These are phyloP conservation scores for Syzygium syzygioides DNA, from an alignment of 441 rosid genomes.

Conservation along the genomic window DNA sequence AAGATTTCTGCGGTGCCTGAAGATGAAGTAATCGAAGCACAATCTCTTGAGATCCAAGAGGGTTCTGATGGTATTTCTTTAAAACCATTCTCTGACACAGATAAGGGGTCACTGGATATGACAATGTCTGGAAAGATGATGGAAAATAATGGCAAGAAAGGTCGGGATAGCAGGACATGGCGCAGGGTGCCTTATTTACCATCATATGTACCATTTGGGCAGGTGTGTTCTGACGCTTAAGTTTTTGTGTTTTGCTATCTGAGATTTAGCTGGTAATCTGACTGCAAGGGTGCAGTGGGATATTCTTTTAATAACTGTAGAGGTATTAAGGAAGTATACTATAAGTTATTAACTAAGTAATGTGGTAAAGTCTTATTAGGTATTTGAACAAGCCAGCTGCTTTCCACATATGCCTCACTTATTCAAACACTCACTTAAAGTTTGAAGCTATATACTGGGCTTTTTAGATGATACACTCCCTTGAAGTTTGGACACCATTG, in stretches of 20 bases:
- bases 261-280: neutral
- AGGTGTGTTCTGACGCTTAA: conserved; percentile 36
- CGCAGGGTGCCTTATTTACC: conserved; percentile 77
- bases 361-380: neutral
- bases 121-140: conserved; percentile 29
- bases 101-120: conserved; percentile 23
- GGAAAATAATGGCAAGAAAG: conserved; percentile 30
- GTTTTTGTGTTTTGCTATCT: conserved; percentile 6
- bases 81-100: conserved; percentile 55
- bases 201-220: conserved; percentile 93
- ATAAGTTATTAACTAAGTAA: neutral
- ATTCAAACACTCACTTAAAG: neutral
- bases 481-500: neutral
- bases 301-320: neutral
- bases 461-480: neutral
- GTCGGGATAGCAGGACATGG: conserved; percentile 55
- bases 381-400: neutral
- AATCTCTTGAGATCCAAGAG: conserved; percentile 93
- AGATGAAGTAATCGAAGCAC: conserved; percentile 66
- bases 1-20: conserved; percentile 38
- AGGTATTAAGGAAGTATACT: neutral
- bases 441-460: neutral
- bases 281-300: neutral
- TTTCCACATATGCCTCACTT: neutral
- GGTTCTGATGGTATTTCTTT: conserved; percentile 93